Evolutionary conservation across 1,284 basidiomycete species (phyloP), one percentile per base, ranked within the genome.

Genomic region (Sparassis latifolia): DNA sequence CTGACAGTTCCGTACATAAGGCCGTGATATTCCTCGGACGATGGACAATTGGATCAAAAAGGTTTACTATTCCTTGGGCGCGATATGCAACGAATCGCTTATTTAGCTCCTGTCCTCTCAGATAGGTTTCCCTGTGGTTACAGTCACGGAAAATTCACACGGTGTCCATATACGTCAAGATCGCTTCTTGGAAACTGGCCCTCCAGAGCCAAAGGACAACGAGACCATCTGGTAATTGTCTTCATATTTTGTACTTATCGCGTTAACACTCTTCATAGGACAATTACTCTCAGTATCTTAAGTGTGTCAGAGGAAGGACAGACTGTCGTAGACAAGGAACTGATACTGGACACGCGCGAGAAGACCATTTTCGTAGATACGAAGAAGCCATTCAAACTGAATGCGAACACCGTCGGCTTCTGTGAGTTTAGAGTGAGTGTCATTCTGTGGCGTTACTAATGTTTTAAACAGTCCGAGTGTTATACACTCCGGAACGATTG

Each of bases 11-110:
- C 7, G n/a, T 38, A 44, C 10, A 43, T 9, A 40, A 79, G 88
- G 84, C 10, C 64, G 85, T 37, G 85, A 97, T 59, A 81, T 97
- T 44, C 75, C 84, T 9, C 75, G 77, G 50, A 78, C 98, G 61
- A 96, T 98, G 91, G 79, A 89, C 55, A 88, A 89, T 65, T 99
- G 95, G 96, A 87, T 95, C 38, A 80, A 84, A 52, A 91, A 93
- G 79, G 86, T 85, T 20, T 20, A 20, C 20, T 20, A 20, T 20
- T 20, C 20, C 20, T 20, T 1, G 20, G 20, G 20, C 20, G 1
- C 20, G 20, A 20, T 20, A 20, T 20, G 20, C 20, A 20, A 1
- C 20, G 20, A 20, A 20, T 20, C 20, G 20, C 20, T 20, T 20
- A 20, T 20, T 20, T 20, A 20, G 20, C 20, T 20, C 20, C 20